Evolutionary conservation across 495 filamentous ascomycete species (phyloP).

Genomic region (Trichoderma gamsii): DNA sequence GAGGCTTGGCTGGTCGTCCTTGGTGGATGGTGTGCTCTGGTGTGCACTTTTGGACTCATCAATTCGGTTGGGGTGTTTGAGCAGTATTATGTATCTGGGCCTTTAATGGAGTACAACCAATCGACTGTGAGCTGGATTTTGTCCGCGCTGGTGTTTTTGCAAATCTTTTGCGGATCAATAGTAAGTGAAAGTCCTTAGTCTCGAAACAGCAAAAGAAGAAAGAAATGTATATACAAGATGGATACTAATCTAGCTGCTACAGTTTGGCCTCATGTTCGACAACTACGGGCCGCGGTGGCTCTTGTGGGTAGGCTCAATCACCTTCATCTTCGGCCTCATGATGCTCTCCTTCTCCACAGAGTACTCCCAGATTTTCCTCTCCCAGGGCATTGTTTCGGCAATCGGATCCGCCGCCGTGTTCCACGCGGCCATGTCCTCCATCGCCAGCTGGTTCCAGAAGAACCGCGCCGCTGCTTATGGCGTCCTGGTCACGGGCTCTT

Average conservation of each 20-base stretch:
- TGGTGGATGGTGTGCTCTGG: slow-evolving; percentile 58
- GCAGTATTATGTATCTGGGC: slow-evolving; percentile 46
- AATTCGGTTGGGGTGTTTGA: slow-evolving; percentile 62
- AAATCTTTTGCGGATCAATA: slow-evolving; percentile 41
- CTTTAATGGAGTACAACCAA: slow-evolving; percentile 42
- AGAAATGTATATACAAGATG: neutral
- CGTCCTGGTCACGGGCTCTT: slow-evolving; percentile 59
- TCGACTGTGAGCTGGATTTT: slow-evolving; percentile 56
- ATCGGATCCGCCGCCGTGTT: slow-evolving; percentile 59
- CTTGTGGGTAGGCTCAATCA: slow-evolving; percentile 51
- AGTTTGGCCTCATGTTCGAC: slow-evolving; percentile 60
- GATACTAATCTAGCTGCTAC: slow-evolving; percentile 20
- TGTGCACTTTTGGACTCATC: slow-evolving; percentile 59
- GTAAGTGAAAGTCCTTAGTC: slow-evolving; percentile 28
- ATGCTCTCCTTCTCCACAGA: slow-evolving; percentile 57
- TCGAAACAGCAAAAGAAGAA: neutral
- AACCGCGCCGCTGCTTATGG: slow-evolving; percentile 63
- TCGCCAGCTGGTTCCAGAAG: slow-evolving; percentile 63
- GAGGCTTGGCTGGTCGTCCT: slow-evolving; percentile 62
- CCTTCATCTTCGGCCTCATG: slow-evolving; percentile 68
- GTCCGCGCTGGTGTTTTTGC: slow-evolving; percentile 34
- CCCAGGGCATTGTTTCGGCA: slow-evolving; percentile 49
- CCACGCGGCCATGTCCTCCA: slow-evolving; percentile 53
- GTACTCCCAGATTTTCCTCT: slow-evolving; percentile 61
- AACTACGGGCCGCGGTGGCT: slow-evolving; percentile 60